A percentile compares a stretch with the other conserved stretches of the same genome.
These are phyloP conservation scores for Perkinsus chesapeaki DNA, from an alignment of 169 alveolate species.

Conservation along the genomic window DNA sequence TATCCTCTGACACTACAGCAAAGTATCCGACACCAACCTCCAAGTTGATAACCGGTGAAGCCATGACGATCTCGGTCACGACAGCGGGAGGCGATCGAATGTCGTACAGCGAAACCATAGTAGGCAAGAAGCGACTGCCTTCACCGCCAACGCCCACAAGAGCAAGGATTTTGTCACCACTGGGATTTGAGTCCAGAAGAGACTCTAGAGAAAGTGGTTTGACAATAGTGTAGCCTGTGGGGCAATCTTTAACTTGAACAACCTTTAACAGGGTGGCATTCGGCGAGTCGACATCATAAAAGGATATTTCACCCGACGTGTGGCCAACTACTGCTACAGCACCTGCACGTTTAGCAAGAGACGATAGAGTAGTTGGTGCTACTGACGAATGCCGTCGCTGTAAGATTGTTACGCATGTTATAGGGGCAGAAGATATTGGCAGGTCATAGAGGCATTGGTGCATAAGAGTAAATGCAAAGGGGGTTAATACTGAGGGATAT, in stretches of 20 bases:
- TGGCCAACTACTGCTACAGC: neutral
- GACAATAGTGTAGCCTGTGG: neutral
- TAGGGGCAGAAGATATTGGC: no score
- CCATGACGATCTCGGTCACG: neutral
- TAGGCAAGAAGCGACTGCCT: neutral
- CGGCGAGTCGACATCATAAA: neutral
- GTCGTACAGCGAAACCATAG: neutral
- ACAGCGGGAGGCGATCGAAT: neutral
- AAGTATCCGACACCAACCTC: neutral
- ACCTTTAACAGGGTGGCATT: neutral
- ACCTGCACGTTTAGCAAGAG: neutral
- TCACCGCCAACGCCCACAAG: neutral
- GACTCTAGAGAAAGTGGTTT: neutral
- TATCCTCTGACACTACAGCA: neutral
- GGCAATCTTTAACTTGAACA: neutral
- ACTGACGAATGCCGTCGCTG: neutral
- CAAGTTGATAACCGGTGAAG: neutral
- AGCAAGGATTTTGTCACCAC: neutral
- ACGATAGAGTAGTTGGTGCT: neutral
- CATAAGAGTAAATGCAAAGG: no score
- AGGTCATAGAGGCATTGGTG: no score
- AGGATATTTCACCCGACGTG: neutral
- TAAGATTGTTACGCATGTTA: neutral
- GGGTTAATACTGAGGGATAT: no score
- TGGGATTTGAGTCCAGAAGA: neutral